phyloP scores from a whole-genome alignment of 164 flowering plant genomes.

The Paratinospora sagittata region DNA sequence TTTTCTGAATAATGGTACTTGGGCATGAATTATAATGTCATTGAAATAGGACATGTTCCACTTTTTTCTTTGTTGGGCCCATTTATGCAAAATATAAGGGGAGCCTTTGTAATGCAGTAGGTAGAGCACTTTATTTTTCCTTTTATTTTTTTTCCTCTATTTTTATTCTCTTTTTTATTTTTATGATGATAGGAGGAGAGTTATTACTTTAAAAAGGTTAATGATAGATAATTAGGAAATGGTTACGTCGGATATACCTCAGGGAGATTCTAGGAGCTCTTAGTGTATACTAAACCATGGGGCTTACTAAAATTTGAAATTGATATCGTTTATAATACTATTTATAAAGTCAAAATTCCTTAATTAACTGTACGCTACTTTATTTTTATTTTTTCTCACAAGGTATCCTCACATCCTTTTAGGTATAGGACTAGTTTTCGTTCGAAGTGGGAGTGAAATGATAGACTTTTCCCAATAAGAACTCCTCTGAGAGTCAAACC shows the following conservation, averaged over 20 bases:
- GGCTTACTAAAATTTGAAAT: background rate
- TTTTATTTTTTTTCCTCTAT: background rate
- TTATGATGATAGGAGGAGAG: background rate
- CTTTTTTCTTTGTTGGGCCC: background rate
- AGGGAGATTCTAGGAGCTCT: background rate
- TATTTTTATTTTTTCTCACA: no score
- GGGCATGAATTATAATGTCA: background rate
- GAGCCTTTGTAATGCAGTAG: background rate
- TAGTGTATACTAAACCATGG: background rate
- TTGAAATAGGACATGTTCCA: background rate
- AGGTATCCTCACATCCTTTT: no score
- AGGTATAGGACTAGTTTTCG: no score
- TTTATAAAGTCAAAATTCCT: no score
- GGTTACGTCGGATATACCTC: background rate
- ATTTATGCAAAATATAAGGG: background rate
- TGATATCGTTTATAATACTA: background rate
- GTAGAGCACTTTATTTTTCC: background rate
- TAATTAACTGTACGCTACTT: no score
- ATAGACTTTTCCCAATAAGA: no score
- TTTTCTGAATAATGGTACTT: background rate
- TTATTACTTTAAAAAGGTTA: background rate
- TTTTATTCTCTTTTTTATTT: background rate
- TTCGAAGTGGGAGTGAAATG: no score
- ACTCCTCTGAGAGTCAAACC: no score
- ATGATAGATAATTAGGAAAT: background rate